Evolutionary conservation across 2,329 filamentous ascomycete species (phyloP).

Genomic region (Penicillium sp.): DNA sequence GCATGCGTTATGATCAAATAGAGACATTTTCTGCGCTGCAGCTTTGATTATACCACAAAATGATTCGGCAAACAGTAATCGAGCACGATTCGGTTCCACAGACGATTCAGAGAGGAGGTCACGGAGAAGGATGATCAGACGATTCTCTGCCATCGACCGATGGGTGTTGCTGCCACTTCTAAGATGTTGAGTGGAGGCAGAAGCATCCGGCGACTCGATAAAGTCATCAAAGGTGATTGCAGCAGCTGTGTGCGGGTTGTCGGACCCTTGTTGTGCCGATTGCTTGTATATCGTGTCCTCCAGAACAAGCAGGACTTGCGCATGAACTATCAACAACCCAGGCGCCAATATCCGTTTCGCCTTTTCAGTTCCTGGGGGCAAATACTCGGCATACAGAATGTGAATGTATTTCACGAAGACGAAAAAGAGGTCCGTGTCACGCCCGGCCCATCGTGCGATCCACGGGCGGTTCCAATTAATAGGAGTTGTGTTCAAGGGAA

Average conservation of each 20-base stretch:
- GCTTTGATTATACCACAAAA: slow-evolving; percentile 74
- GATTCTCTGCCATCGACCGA: slow-evolving; percentile 84
- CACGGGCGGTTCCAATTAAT: slow-evolving; percentile 85
- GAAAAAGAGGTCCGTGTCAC: slow-evolving; percentile 86
- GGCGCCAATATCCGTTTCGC: slow-evolving; percentile 66
- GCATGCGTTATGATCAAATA: slow-evolving; percentile 79
- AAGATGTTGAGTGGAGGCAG: slow-evolving; percentile 62
- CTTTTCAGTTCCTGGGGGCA: slow-evolving; percentile 56
- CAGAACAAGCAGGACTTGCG: slow-evolving; percentile 74
- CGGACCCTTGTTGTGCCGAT: slow-evolving; percentile 47
- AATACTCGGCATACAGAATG: slow-evolving; percentile 71
- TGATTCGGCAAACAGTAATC: slow-evolving; percentile 71
- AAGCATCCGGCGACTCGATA: slow-evolving; percentile 64
- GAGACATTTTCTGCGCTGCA: slow-evolving; percentile 70
- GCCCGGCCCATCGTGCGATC: slow-evolving; percentile 81
- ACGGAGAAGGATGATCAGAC: slow-evolving; percentile 75
- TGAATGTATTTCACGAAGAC: slow-evolving; percentile 89
- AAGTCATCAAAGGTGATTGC: slow-evolving; percentile 67
- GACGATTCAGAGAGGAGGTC: slow-evolving; percentile 70
- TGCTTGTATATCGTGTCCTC: slow-evolving; percentile 83
- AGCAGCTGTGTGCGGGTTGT: slow-evolving; percentile 48
- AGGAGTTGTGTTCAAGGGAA: slow-evolving; percentile 67
- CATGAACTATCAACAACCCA: slow-evolving; percentile 75
- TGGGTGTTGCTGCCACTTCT: slow-evolving; percentile 66
- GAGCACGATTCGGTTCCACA: slow-evolving; percentile 54